Base-by-base conservation (phyloP, 352 stramenopile genomes). In the Globisporangium takayamanum region DNA sequence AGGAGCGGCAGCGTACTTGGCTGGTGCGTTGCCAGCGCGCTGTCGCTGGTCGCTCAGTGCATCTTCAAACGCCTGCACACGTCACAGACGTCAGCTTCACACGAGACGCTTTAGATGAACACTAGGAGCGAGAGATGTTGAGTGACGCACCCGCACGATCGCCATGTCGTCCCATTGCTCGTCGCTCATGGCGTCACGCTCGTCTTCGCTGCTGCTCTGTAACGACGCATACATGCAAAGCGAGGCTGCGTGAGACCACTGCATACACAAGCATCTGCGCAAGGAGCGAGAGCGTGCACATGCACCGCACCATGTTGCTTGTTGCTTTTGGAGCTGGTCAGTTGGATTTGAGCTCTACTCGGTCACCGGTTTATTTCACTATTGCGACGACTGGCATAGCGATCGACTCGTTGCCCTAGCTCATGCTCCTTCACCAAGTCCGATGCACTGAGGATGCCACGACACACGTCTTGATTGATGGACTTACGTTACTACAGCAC, bases 101-200 rank as follows among this genome's bases (percentile, higher is more conserved):
- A 11, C 10, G 26, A 0, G 2, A 20, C 11, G 8, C 52, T 20
- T 50, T 15, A 8, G n/a, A 5, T 56, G 28, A 22, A n/a, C 25
- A 49, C 60, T 4, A 46, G 39, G 1, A 46, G 39, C 22, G 39
- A 22, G 41, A 47, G 15, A 20, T 22, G 18, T 5, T 18, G 15
- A 22, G 41, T 22, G 41, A 47, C 56, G 42, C 61, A 91, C 81
- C 68, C 79, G 63, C 33, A 91, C 79, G 54, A 91, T 89, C 51
- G 81, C 81, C 77, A 91, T 85, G 66, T 91, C 81, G 59, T 91
- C 81, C 81, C 81, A 91, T 77, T 80, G 74, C 53, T 89, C 78
- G 26, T 84, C 53, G 58, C 58, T 64, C 51, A n/a, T 47, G 11
- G 28, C 44, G 33, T 64, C 58, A n/a, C 56, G 68, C 14, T 65